Percentiles rank a stretch among this genome's conserved stretches.
These are phyloP conservation scores for Canavalia gladiata DNA, from an alignment of 306 rosid species.

Conservation along the genomic window DNA sequence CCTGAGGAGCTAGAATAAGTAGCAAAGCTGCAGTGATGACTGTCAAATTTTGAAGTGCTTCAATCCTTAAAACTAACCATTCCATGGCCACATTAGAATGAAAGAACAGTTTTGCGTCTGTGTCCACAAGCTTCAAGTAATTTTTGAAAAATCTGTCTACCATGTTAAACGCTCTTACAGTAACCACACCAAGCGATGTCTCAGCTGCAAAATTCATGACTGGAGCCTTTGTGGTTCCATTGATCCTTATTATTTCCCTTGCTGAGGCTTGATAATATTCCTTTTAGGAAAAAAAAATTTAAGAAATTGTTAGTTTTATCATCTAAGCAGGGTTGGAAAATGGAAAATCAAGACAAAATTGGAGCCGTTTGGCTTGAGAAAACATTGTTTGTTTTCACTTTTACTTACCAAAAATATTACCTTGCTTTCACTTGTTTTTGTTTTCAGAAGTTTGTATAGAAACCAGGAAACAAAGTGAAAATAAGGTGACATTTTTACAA, in stretches of 20 bases:
- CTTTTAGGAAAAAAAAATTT: conserved; percentile 40
- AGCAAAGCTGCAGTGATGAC: conserved; percentile 70
- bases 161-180: conserved; percentile 76
- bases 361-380: too few relatives aligned
- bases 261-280: conserved; percentile 79
- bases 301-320: conserved; percentile 1
- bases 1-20: conserved; percentile 69
- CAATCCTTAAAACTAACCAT: conserved; percentile 75
- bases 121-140: conserved; percentile 71
- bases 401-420: too few relatives aligned
- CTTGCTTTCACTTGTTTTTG: too few relatives aligned
- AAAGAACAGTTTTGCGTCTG: conserved; percentile 74
- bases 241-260: conserved; percentile 79
- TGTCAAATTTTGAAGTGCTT: conserved; percentile 74
- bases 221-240: conserved; percentile 94
- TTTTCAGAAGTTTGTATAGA: too few relatives aligned
- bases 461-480: too few relatives aligned
- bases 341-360: conserved; percentile 4
- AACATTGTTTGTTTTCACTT: too few relatives aligned
- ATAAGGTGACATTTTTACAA: too few relatives aligned
- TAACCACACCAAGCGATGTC: conserved; percentile 85
- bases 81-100: conserved; percentile 71
- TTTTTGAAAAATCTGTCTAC: conserved; percentile 62
- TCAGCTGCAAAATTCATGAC: conserved; percentile 78
- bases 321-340: not conserved